These are phyloP conservation scores for Protea cynaroides DNA, from an alignment of 164 flowering plant genomes.

Conservation along the genomic window DNA sequence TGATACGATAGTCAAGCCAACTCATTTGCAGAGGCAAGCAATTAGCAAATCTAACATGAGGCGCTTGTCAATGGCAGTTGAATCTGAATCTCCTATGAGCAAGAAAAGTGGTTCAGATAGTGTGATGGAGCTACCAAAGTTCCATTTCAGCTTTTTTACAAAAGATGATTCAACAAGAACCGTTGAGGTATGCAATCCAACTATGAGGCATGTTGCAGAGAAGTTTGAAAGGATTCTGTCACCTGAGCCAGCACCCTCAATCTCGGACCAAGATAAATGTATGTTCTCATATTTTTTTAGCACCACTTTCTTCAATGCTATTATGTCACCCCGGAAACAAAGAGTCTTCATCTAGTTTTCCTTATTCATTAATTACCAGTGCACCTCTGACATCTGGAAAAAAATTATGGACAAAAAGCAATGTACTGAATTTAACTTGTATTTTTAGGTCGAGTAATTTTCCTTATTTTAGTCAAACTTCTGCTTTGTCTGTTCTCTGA, in stretches of 20 bases:
- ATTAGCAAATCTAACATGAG: conserved; percentile 28
- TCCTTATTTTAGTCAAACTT: neutral
- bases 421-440: neutral
- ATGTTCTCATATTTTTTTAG: conserved; percentile 11
- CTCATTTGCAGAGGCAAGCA: conserved; percentile 46
- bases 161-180: conserved; percentile 31
- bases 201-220: conserved; percentile 28
- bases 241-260: conserved; percentile 19
- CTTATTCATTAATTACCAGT: neutral
- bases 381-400: neutral
- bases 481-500: neutral
- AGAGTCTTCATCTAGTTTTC: neutral
- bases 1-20: conserved; percentile 37
- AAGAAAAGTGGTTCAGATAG: conserved; percentile 19
- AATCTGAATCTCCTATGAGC: conserved; percentile 23
- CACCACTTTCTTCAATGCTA: neutral
- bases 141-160: conserved; percentile 19
- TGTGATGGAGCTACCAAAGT: conserved; percentile 17
- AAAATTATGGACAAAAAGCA: neutral
- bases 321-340: neutral
- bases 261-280: conserved; percentile 27
- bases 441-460: neutral
- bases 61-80: conserved; percentile 22
- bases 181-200: conserved; percentile 24
- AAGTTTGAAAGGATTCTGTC: conserved; percentile 35